A percentile compares a stretch with the other conserved stretches of the same genome.
phyloP scores from a whole-genome alignment of 2,329 filamentous ascomycete genomes.

The Macroventuria anomochaeta region DNA sequence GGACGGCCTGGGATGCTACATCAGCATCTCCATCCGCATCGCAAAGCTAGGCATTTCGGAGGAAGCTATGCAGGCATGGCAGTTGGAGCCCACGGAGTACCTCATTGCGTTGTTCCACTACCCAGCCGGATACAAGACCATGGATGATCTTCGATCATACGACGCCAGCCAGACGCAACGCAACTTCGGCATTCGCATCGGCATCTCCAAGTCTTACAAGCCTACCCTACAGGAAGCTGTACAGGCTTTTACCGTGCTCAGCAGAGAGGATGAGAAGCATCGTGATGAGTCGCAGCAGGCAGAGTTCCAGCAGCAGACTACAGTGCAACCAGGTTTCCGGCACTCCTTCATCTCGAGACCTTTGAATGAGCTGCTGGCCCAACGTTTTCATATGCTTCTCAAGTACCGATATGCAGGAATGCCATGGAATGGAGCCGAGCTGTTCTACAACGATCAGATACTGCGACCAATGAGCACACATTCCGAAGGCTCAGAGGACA shows the following conservation, averaged over 20 bases:
- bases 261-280: conserved; percentile 40
- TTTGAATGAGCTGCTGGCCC: conserved; percentile 71
- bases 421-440: conserved; percentile 73
- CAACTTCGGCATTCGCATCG: conserved; percentile 68
- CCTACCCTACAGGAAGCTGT: conserved; percentile 65
- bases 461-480: conserved; percentile 31
- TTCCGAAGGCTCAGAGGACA: conserved; percentile 46
- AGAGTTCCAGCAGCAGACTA: conserved; percentile 24
- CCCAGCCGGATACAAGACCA: conserved; percentile 64
- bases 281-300: conserved; percentile 29
- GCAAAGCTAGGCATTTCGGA: conserved; percentile 74
- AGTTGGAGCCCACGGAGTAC: conserved; percentile 70
- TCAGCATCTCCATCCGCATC: conserved; percentile 74
- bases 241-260: conserved; percentile 56
- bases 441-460: conserved; percentile 59
- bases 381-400: conserved; percentile 68
- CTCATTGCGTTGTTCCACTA: conserved; percentile 76
- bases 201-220: conserved; percentile 75
- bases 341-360: conserved; percentile 75
- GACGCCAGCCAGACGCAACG: conserved; percentile 46
- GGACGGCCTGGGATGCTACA: conserved; percentile 56
- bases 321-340: conserved; percentile 51
- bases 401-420: conserved; percentile 63
- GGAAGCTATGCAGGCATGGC: conserved; percentile 80
- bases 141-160: conserved; percentile 61